Conservation (phyloP, 768 basidiomycete genomes). For the Daedalea quercina region DNA sequence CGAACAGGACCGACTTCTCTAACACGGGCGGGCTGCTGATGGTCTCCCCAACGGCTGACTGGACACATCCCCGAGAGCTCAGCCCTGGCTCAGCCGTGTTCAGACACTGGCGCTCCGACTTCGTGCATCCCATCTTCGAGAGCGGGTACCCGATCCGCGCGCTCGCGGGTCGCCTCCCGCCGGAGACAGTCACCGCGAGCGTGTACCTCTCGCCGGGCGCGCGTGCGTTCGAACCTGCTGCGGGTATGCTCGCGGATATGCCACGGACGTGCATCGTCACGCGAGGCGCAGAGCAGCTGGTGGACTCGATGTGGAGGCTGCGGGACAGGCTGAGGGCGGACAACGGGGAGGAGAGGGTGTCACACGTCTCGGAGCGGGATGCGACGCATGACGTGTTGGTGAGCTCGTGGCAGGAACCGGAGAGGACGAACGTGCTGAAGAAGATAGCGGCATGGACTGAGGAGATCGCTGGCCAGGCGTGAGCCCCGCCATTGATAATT, state of each 20-base stretch:
- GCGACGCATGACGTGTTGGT: slow-evolving; percentile 3
- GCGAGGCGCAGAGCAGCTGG: slow-evolving; percentile 22
- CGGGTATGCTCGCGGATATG: slow-evolving; percentile 14
- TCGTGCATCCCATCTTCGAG: slow-evolving; percentile 1
- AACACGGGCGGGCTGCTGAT: slow-evolving; percentile 23
- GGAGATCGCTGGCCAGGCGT: background rate
- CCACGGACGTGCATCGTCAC: slow-evolving; percentile 22
- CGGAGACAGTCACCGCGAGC: slow-evolving; percentile 2
- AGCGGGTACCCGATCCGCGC: slow-evolving; percentile 1
- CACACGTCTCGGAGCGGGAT: slow-evolving; percentile 1
- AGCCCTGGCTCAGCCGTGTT: slow-evolving; percentile 5
- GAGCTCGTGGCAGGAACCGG: slow-evolving; percentile 5
- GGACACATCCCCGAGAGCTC: slow-evolving; percentile 6
- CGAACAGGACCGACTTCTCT: no score
- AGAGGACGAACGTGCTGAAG: slow-evolving; percentile 1
- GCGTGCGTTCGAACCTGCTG: background rate
- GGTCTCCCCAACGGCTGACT: slow-evolving; percentile 26
- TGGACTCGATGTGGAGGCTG: slow-evolving; percentile 22
- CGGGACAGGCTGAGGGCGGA: slow-evolving; percentile 20
- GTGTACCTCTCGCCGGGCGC: slow-evolving; percentile 9
- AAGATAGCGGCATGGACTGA: background rate
- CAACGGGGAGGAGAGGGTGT: slow-evolving; percentile 10
- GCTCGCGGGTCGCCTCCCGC: slow-evolving; percentile 3
- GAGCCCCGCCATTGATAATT: no score
- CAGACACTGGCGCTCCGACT: slow-evolving; percentile 1